A percentile compares a stretch with the other conserved stretches of the same genome.
These are phyloP conservation scores for Starmerella potacharoeniae DNA, from an alignment of 805 yeast genomes.

Conservation along the genomic window DNA sequence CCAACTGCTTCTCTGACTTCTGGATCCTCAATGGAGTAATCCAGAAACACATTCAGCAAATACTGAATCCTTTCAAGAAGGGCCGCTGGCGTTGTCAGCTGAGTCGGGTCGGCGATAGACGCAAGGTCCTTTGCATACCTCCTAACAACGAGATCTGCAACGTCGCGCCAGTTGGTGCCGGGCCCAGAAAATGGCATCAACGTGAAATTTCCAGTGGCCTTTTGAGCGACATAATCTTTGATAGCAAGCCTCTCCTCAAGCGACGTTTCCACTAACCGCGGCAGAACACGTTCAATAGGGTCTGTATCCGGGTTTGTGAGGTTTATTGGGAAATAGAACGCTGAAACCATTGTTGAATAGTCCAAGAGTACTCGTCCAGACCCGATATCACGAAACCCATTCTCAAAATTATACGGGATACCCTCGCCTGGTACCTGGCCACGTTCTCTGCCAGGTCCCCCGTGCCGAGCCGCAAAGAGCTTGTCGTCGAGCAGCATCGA, in stretches of 20 bases:
- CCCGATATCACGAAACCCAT: background rate
- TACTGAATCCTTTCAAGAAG: background rate
- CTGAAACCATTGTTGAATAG: background rate
- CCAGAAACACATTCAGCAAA: background rate
- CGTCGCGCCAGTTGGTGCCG: background rate
- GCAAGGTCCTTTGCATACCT: background rate
- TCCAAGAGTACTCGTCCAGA: background rate
- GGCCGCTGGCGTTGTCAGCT: background rate
- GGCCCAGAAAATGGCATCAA: background rate
- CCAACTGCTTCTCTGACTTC: background rate
- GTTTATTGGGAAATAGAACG: background rate
- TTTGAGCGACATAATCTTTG: background rate
- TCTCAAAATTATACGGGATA: background rate
- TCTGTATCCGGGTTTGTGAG: background rate
- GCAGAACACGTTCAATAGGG: background rate
- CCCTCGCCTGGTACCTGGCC: background rate
- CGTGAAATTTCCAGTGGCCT: no score
- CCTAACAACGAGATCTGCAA: background rate
- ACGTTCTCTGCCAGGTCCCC: background rate
- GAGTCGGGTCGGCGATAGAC: background rate
- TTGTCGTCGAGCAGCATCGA: background rate
- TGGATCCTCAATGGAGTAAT: background rate
- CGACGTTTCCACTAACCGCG: background rate
- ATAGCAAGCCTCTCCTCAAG: background rate
- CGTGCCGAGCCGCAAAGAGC: background rate